Conservation (phyloP, 2,329 filamentous ascomycete species). For the Byssoonygena ceratinophila region DNA sequence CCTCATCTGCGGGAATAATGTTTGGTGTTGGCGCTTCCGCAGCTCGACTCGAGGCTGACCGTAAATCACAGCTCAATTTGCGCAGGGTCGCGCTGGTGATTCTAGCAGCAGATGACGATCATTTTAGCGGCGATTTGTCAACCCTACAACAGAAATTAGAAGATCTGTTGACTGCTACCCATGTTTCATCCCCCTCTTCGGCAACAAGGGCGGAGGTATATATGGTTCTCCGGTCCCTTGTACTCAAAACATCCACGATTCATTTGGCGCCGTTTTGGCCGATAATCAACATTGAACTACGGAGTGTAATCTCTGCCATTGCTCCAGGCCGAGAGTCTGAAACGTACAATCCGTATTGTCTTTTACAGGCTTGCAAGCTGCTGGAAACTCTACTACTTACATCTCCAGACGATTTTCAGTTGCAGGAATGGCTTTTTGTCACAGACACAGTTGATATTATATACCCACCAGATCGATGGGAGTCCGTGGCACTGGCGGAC, state of each 20-base stretch:
- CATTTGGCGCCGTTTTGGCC: slow-evolving; percentile 85
- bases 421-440: slow-evolving; percentile 97
- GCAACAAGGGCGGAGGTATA: slow-evolving; percentile 81
- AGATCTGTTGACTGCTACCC: slow-evolving; percentile 72
- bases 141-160: slow-evolving; percentile 71
- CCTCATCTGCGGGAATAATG: slow-evolving; percentile 88
- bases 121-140: slow-evolving; percentile 65
- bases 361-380: slow-evolving; percentile 88
- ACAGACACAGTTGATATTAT: slow-evolving; percentile 95
- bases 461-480: slow-evolving; percentile 61
- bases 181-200: slow-evolving; percentile 83
- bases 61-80: slow-evolving; percentile 81
- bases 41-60: slow-evolving; percentile 86
- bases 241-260: slow-evolving; percentile 65
- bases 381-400: slow-evolving; percentile 78
- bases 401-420: slow-evolving; percentile 88
- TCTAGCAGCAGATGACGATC: slow-evolving; percentile 64
- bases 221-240: slow-evolving; percentile 71
- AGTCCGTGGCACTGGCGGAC: slow-evolving; percentile 67
- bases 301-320: slow-evolving; percentile 65
- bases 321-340: slow-evolving; percentile 60
- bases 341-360: slow-evolving; percentile 62
- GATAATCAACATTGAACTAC: slow-evolving; percentile 73
- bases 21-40: slow-evolving; percentile 96
- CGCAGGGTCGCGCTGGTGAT: slow-evolving; percentile 71